phyloP scores from a whole-genome alignment of 1,139 yeast species.

The Arxiozyma bovina region DNA sequence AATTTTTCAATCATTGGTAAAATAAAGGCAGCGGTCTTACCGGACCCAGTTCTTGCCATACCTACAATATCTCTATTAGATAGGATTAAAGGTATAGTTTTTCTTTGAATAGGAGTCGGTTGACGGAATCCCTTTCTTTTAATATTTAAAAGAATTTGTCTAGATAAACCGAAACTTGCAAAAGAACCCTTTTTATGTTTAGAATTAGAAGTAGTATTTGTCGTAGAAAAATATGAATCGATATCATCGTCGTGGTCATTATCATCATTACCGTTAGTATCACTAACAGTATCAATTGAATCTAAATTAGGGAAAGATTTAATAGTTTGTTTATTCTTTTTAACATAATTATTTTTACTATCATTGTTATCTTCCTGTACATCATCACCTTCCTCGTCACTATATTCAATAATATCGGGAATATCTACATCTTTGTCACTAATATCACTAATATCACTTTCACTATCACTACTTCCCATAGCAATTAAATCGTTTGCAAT shows the following conservation, averaged over 20 bases:
- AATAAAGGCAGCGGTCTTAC: slow-evolving; percentile 97
- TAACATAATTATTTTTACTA: slow-evolving; percentile 15
- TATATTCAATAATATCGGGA: slow-evolving; percentile 48
- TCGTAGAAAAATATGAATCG: slow-evolving; percentile 35
- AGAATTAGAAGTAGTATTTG: slow-evolving; percentile 43
- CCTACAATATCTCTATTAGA: slow-evolving; percentile 93
- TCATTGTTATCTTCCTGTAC: slow-evolving; percentile 24
- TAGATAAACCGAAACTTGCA: slow-evolving; percentile 83
- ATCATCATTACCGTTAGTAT: slow-evolving; percentile 9
- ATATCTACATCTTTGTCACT: slow-evolving; percentile 36
- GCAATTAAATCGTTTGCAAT: slow-evolving; percentile 56
- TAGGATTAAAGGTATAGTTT: slow-evolving; percentile 82
- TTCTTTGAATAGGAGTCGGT: slow-evolving; percentile 97
- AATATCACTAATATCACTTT: slow-evolving; percentile 25
- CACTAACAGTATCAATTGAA: slow-evolving; percentile 51
- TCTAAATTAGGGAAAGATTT: slow-evolving; percentile 56
- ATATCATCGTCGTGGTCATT: slow-evolving; percentile 43
- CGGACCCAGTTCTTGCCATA: slow-evolving; percentile 98
- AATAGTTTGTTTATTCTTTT: slow-evolving; percentile 12
- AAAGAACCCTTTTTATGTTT: slow-evolving; percentile 77
- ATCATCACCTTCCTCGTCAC: slow-evolving; percentile 39
- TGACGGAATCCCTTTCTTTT: slow-evolving; percentile 80
- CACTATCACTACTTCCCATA: slow-evolving; percentile 38
- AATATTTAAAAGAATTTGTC: slow-evolving; percentile 59
- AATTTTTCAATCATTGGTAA: slow-evolving; percentile 83